phyloP scores from a whole-genome alignment of 2,329 filamentous ascomycete genomes.

The Pseudogymnoascus sp. region DNA sequence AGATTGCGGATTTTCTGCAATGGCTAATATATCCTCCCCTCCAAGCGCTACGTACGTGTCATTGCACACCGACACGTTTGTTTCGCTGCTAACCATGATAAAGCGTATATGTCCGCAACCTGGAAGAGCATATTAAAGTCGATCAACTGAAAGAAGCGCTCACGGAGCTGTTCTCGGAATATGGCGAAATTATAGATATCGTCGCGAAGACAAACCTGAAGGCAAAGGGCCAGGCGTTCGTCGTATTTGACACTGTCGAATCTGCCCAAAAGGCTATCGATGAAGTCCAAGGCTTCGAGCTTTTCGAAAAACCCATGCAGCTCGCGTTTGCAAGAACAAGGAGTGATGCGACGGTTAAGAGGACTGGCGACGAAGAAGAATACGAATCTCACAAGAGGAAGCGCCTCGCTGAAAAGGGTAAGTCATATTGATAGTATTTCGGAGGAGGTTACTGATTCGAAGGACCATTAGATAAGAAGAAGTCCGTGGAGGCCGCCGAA shows the following conservation, averaged over 20 bases:
- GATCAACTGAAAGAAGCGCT: conserved; percentile 67
- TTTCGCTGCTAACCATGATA: conserved; percentile 18
- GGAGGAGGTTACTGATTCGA: conserved; percentile 3
- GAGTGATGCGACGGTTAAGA: conserved; percentile 80
- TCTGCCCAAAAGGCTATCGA: conserved; percentile 76
- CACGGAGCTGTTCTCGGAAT: conserved; percentile 73
- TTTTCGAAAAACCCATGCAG: conserved; percentile 87
- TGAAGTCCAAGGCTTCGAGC: conserved; percentile 82
- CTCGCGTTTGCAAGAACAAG: conserved; percentile 72
- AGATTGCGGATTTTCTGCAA: background rate
- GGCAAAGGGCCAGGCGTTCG: conserved; percentile 90
- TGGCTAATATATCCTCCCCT: conserved; percentile 14
- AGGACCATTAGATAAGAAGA: conserved; percentile 54
- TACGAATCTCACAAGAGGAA: conserved; percentile 80
- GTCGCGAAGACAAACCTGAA: conserved; percentile 84
- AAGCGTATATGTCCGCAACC: conserved; percentile 68
- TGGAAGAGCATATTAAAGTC: conserved; percentile 86
- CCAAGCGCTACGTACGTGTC: conserved; percentile 63
- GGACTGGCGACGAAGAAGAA: conserved; percentile 65
- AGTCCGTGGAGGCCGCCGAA: conserved; percentile 72
- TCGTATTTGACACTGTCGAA: conserved; percentile 79
- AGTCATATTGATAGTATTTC: conserved; percentile 14
- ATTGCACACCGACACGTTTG: conserved; percentile 60
- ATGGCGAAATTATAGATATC: conserved; percentile 76
- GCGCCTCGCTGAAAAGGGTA: conserved; percentile 84